Evolutionary conservation across 192 early-diverging fungal species (phyloP), one percentile per base, ranked within the genome.

Genomic region (Blastocladiella britannica): DNA sequence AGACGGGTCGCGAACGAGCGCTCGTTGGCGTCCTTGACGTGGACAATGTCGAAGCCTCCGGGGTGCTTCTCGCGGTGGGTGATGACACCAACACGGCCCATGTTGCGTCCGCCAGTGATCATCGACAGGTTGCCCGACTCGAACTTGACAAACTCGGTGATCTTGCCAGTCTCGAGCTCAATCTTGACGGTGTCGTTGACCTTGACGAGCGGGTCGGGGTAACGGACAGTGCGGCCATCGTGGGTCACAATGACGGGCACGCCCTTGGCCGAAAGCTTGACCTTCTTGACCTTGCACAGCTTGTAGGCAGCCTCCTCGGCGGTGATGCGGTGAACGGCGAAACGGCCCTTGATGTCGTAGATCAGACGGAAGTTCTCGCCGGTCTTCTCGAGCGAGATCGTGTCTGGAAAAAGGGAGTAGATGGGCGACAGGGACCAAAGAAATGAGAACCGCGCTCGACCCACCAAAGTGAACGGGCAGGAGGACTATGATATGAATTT

Each of bases 291-390:
- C 83, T 99, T 99, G 77, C 87, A 85, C 60, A 99, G 80, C 82
- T 99, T 99, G 89, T 96, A 99, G 78, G 91, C 87, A 77, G 88
- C 86, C 78, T 99, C 95, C 70, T 96, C 91, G 37, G 78, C 85
- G 56, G 85, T 88, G 73, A 99, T 96, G 72, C 91, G 86, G 83
- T 99, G 95, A 74, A 99, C 89, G 62, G 89, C 86, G 83, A 95
- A 99, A 64, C 93, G 91, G 61, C 95, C 95, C 85, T 99, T 99
- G 75, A 80, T 80, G 78, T 99, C 95, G 80, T 91, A 96, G 72
- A 99, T 79, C 60, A 99, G 83, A 73, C 95, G 93, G 86, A 99
- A 99, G 81, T 96, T 86, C 82, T 98, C 91, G 69, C 87, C 88
- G 65, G 92, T 94, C 82, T 84, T 84, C 67, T 91, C 88, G 57